A percentile compares a stretch with the other conserved stretches of the same genome.
Conservation (phyloP, 768 basidiomycete genomes). For the Tulasnella sp. region DNA sequence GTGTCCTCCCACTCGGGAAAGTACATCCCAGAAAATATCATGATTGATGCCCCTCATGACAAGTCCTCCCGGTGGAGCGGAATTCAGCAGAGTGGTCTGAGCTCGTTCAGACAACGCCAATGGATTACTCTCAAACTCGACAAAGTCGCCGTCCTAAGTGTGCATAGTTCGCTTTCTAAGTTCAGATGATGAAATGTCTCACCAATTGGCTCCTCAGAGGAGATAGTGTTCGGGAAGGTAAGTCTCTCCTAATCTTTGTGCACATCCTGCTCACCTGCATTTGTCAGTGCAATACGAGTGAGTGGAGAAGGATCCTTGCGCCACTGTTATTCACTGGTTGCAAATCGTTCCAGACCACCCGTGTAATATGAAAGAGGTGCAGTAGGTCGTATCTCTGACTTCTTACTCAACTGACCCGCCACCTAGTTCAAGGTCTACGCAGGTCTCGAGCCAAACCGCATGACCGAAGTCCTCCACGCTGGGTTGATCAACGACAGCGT, state of each 20-base stretch:
- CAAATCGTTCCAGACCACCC: background rate
- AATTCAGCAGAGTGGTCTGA: constrained; percentile 10
- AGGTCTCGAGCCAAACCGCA: constrained; percentile 59
- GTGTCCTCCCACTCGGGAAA: constrained; percentile 11
- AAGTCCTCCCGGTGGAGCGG: constrained; percentile 21
- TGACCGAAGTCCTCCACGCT: constrained; percentile 63
- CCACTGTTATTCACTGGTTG: background rate
- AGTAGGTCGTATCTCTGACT: background rate
- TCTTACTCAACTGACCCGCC: constrained; percentile 81
- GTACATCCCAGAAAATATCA: constrained; percentile 19
- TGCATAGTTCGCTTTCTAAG: background rate
- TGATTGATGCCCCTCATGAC: constrained; percentile 11
- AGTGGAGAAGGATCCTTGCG: background rate
- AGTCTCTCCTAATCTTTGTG: background rate
- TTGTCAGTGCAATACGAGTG: background rate
- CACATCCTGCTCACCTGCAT: background rate
- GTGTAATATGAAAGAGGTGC: constrained; percentile 18
- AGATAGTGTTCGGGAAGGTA: constrained; percentile 15
- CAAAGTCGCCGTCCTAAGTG: constrained; percentile 15
- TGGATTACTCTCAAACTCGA: constrained; percentile 21
- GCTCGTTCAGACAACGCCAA: constrained; percentile 12
- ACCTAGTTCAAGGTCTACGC: constrained; percentile 72
- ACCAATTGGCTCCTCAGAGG: background rate
- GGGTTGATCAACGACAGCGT: constrained; percentile 62
- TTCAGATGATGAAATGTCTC: background rate